A percentile compares a stretch with the other conserved stretches of the same genome.
These are phyloP conservation scores for Trichoderma citrinoviride DNA, from an alignment of 2,329 filamentous ascomycete genomes.

Conservation along the genomic window DNA sequence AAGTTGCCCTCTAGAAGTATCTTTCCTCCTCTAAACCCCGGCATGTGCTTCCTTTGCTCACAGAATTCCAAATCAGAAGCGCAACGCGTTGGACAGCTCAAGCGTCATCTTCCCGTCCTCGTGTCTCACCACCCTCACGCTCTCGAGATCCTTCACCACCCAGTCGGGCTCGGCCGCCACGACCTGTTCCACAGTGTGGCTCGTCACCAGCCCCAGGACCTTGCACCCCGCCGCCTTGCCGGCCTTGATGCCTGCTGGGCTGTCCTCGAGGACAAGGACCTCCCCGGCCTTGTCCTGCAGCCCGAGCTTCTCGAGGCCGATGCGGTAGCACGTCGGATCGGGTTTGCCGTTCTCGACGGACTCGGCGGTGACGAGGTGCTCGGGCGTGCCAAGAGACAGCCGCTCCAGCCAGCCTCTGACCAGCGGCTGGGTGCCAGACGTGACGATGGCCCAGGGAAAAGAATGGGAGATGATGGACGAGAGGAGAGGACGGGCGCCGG, in stretches of 20 bases:
- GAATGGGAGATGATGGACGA: conserved; percentile 58
- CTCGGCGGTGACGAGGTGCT: conserved; percentile 70
- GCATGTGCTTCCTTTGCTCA: background rate
- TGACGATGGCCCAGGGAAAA: conserved; percentile 84
- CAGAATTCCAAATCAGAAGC: conserved; percentile 23
- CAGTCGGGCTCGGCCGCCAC: conserved; percentile 78
- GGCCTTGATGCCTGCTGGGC: conserved; percentile 77
- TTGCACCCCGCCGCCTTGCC: conserved; percentile 84
- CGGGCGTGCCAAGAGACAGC: conserved; percentile 62
- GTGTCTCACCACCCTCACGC: conserved; percentile 61
- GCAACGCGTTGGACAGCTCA: conserved; percentile 63
- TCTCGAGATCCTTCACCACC: conserved; percentile 76
- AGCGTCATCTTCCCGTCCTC: conserved; percentile 61
- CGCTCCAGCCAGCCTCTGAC: conserved; percentile 70
- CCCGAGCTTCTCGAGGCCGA: conserved; percentile 63
- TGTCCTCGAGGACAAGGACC: conserved; percentile 82
- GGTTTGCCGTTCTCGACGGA: conserved; percentile 74
- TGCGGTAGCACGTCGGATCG: conserved; percentile 69
- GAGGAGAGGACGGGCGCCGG: conserved; percentile 73
- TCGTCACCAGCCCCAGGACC: conserved; percentile 81
- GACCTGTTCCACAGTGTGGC: conserved; percentile 72
- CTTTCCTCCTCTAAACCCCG: background rate
- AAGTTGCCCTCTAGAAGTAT: background rate
- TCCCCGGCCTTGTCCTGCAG: conserved; percentile 46
- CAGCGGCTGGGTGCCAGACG: conserved; percentile 66